Conservation (phyloP, 73 alveolate species). For the Halteria grandinella region DNA sequence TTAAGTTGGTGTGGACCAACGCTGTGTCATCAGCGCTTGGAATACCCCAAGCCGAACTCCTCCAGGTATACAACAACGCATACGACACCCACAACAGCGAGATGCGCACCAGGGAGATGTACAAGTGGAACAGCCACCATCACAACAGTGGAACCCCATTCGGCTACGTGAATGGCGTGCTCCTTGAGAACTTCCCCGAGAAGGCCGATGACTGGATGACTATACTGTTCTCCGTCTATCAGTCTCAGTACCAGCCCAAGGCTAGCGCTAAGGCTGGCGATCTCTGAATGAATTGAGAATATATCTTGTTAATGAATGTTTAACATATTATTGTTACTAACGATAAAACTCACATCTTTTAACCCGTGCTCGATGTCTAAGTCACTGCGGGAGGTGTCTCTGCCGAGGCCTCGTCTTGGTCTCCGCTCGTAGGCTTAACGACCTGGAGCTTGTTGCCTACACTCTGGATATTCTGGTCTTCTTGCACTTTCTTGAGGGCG, state of each 20-base stretch:
- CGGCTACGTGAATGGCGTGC: conserved; percentile 41
- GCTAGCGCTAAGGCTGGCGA: not conserved
- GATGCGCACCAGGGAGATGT: conserved; percentile 54
- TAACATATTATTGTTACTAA: not conserved
- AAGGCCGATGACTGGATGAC: conserved; percentile 41
- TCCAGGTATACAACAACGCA: not conserved
- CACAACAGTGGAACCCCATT: conserved; percentile 46
- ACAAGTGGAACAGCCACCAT: conserved; percentile 28
- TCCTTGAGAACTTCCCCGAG: conserved; percentile 18
- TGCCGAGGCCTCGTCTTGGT: too few species aligned
- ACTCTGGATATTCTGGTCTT: too few species aligned
- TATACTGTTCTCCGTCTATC: conserved; percentile 16
- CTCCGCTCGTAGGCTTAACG: too few species aligned
- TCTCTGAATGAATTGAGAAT: not conserved
- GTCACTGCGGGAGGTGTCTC: too few species aligned
- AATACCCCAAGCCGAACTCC: not conserved
- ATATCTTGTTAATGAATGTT: not conserved
- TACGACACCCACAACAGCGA: conserved; percentile 38
- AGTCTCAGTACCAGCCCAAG: too few species aligned
- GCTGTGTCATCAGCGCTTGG: not conserved
- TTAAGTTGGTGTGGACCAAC: conserved; percentile 21
- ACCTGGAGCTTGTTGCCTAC: too few species aligned
- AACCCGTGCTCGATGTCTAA: not conserved
- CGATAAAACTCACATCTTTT: not conserved
- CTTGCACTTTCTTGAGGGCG: not conserved